Base-by-base conservation (phyloP, 805 yeast species). In the Saturnispora besseyi region DNA sequence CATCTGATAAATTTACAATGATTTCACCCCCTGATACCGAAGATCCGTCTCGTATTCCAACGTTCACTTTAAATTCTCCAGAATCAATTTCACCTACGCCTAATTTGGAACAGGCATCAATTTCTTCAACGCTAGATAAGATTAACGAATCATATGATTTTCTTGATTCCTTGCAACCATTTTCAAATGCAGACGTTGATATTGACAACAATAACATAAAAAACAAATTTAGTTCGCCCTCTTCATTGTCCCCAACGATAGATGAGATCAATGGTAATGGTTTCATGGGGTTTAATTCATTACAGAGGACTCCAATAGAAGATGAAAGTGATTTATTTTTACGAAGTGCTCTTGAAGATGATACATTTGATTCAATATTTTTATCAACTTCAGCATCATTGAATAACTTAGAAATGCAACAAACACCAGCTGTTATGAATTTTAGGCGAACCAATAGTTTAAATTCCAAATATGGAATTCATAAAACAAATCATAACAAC, bases 61-160 rank as follows among this genome's bases (percentile, higher is more conserved):
- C 40, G 11, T 36, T 36, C 5, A 36, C 40, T 7, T 28, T 34
- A 15, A 28, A 34, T n/a, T 34, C 40, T 1, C 41, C 47, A 33
- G 41, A 41, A 22, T 32, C 47, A 26, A 33, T 29, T 22, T 28
- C 49, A 28, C 30, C 36, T 15, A 21, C 50, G 29, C 29, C 29
- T 28, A 32, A 10, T 10, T 7, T 30, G 8, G 5, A 32, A 21
- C 12, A 33, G 18, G 5, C 18, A 10, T 21, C 36, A 11, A 38
- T 28, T 15, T 21, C 53, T 4, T 45, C 50, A 28, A 29, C 43
- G 9, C 21, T 53, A 9, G 55, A 46, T 31, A 59, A 58, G 41
- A 58, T 59, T 21, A 56, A 59, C 22, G 62, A 61, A 44, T 60
- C 57, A 29, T 55, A 57, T 42, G 52, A 54, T 41, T 43, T 37